Evolutionary conservation across 306 rosid species (phyloP), one percentile per base, ranked within the genome.

Genomic region (Medicago lupulina): DNA sequence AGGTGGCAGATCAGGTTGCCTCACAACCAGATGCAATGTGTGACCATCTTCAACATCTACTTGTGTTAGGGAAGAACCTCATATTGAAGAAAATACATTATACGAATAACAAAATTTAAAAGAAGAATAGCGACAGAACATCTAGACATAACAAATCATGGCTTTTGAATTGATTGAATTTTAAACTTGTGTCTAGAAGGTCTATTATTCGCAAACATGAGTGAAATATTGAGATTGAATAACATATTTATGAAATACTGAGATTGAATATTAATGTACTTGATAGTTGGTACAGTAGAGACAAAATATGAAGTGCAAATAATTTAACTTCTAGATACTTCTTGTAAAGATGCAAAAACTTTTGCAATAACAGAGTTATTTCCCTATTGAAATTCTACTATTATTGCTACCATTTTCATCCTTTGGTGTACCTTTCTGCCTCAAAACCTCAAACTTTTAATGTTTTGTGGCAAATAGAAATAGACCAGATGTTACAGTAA

Each of bases 21-120:
- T 89, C 73, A 82, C 90, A 82, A 96, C 97, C 91, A 96, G 31
- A 86, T 92, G 99, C 85, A 96, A 89, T 83, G 99, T 96, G 80
- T 96, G 98, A 76, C 99, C 99, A 82, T 96, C 99, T 83, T 96
- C 99, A 80, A 96, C 99, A 79, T 96, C 99, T 96, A 82, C 68
- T 78, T 55, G 53, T 62, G 85, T 92, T 87, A 92, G 78, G 87
- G 79, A 76, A 67, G 81, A 86, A 84, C 79, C n/a, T 38, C 49
- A 46, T 65, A 64, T 85, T 50, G 67, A 75, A 79, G 14, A 68
- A 60, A 39, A 50, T 44, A 73, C 70, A 67, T 43, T 53, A 66
- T 73, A 67, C 19, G 65, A 36, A 73, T 18, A 78, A 31, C 19
- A 74, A 70, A 64, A 54, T 73, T 58, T 31, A 31, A 31, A 59